phyloP scores from a whole-genome alignment of 73 alveolate genomes.

The Paramecium sonneborni region DNA sequence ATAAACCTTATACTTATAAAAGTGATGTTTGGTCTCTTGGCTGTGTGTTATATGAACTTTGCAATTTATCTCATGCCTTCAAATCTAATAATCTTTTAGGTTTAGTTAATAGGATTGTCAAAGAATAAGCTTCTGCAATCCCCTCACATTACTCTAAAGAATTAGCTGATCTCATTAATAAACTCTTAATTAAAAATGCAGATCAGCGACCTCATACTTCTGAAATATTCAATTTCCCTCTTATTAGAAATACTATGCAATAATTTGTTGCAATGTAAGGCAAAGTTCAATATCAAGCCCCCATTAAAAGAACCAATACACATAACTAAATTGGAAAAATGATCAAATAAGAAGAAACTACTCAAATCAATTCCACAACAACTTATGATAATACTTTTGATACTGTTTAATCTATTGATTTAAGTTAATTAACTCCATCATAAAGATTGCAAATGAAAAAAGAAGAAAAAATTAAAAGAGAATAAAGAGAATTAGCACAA shows the following conservation, averaged over 20 bases:
- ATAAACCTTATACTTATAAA: constrained; percentile 90
- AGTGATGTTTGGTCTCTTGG: constrained; percentile 99
- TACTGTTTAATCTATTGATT: constrained; percentile 33
- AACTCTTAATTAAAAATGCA: constrained; percentile 28
- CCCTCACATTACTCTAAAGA: constrained; percentile 81
- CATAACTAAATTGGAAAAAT: constrained; percentile 42
- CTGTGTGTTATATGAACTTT: constrained; percentile 96
- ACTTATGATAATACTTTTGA: neutral
- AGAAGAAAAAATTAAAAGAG: neutral
- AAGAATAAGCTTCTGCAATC: constrained; percentile 88
- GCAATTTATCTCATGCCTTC: constrained; percentile 95
- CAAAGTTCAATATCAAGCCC: neutral
- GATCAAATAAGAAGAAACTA: constrained; percentile 19
- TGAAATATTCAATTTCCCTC: neutral
- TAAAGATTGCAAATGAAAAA: neutral
- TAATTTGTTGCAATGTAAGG: constrained; percentile 17
- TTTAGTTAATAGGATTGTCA: constrained; percentile 86
- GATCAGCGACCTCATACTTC: constrained; percentile 14
- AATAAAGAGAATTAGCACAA: neutral
- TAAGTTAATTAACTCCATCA: constrained; percentile 27
- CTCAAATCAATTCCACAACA: neutral
- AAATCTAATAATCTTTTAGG: constrained; percentile 93
- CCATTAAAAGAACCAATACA: constrained; percentile 39
- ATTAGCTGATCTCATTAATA: constrained; percentile 34
- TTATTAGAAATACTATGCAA: neutral